Conservation (phyloP, 2,329 filamentous ascomycete species). For the Diaporthe vexans region DNA sequence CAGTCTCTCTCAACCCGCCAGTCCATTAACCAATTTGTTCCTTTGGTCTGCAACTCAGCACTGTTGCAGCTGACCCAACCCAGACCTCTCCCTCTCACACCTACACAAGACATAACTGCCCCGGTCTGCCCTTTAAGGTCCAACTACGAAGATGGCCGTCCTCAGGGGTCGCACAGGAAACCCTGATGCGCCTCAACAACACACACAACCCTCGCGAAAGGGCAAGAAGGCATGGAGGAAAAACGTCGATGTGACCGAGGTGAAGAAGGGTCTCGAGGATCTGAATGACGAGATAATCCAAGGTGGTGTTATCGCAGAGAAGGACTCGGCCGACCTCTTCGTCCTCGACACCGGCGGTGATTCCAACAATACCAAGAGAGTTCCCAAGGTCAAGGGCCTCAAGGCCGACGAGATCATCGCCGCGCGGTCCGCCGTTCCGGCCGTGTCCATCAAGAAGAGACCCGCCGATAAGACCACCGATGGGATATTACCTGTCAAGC, state of each 20-base stretch:
- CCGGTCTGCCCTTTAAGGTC: background rate
- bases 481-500: constrained; percentile 81
- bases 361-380: constrained; percentile 72
- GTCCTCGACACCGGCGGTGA: constrained; percentile 83
- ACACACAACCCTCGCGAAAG: constrained; percentile 92
- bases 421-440: constrained; percentile 84
- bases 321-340: constrained; percentile 87
- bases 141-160: constrained; percentile 63
- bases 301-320: constrained; percentile 90
- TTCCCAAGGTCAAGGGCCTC: constrained; percentile 80
- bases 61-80: background rate
- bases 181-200: constrained; percentile 78
- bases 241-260: constrained; percentile 92
- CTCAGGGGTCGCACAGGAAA: constrained; percentile 61
- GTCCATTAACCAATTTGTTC: constrained; percentile 15
- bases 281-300: constrained; percentile 91
- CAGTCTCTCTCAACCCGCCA: background rate
- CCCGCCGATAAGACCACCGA: constrained; percentile 77
- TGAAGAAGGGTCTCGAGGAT: constrained; percentile 85
- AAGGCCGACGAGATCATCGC: constrained; percentile 94
- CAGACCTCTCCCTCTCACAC: background rate
- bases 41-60: background rate
- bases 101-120: constrained; percentile 6
- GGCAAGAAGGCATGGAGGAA: constrained; percentile 99
- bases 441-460: constrained; percentile 84